Conservation (phyloP, 2,329 filamentous ascomycete species). For the Escovopsis sp. region DNA sequence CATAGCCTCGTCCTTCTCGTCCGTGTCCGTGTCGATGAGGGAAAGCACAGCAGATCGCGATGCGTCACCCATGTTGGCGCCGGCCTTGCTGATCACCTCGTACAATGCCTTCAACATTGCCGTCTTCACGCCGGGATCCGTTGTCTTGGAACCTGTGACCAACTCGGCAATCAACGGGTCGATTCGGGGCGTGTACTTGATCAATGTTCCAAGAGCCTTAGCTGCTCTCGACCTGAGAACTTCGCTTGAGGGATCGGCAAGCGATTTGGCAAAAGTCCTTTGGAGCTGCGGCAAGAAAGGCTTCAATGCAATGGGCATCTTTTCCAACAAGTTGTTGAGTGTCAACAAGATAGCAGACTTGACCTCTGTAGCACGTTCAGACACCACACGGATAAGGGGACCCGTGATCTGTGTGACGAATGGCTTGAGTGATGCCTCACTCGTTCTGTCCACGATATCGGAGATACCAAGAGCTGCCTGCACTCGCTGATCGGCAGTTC, state of each 20-base stretch:
- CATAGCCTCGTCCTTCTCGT: slow-evolving; percentile 62
- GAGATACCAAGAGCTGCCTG: slow-evolving; percentile 87
- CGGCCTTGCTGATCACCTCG: slow-evolving; percentile 91
- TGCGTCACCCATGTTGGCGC: slow-evolving; percentile 83
- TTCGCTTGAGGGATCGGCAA: slow-evolving; percentile 88
- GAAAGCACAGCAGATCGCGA: slow-evolving; percentile 75
- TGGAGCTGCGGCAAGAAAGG: slow-evolving; percentile 95
- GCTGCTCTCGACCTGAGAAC: slow-evolving; percentile 75
- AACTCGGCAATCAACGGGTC: slow-evolving; percentile 88
- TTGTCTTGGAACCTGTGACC: slow-evolving; percentile 86
- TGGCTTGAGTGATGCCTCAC: slow-evolving; percentile 72
- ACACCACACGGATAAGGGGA: slow-evolving; percentile 92
- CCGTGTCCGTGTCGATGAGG: slow-evolving; percentile 74
- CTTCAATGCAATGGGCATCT: slow-evolving; percentile 90
- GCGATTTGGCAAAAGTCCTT: slow-evolving; percentile 88
- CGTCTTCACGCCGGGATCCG: slow-evolving; percentile 70
- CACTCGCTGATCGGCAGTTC: slow-evolving; percentile 78
- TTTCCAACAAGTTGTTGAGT: slow-evolving; percentile 87
- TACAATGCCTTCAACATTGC: slow-evolving; percentile 96
- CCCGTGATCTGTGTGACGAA: slow-evolving; percentile 97
- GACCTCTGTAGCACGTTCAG: slow-evolving; percentile 88
- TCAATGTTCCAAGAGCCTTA: slow-evolving; percentile 85
- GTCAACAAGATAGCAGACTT: slow-evolving; percentile 90
- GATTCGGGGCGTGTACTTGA: slow-evolving; percentile 87
- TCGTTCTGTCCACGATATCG: slow-evolving; percentile 88